A percentile compares a stretch with the other conserved stretches of the same genome.
These are phyloP conservation scores for Chiua virens DNA, from an alignment of 768 basidiomycete species.

Conservation along the genomic window DNA sequence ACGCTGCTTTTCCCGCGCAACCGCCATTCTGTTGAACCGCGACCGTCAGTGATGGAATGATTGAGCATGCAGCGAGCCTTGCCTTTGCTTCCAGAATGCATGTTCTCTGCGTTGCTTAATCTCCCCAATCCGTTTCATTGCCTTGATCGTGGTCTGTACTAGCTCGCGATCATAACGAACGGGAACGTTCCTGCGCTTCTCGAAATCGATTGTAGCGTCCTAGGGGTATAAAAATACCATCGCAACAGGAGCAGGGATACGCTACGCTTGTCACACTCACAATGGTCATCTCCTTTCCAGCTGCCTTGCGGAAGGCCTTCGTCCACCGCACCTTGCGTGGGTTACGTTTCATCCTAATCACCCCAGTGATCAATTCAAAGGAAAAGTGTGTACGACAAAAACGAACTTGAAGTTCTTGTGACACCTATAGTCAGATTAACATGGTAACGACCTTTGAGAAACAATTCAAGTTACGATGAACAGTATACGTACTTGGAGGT, in stretches of 20 bases:
- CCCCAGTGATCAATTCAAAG: slow-evolving; percentile 1
- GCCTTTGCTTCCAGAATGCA: slow-evolving; percentile 96
- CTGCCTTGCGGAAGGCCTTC: slow-evolving; percentile 97
- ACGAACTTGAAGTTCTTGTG: slow-evolving; percentile 99
- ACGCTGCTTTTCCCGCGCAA: slow-evolving; percentile 74
- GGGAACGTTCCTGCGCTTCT: slow-evolving; percentile 97
- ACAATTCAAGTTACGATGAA: background rate
- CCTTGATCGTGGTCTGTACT: slow-evolving; percentile 89
- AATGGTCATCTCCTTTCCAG: slow-evolving; percentile 99
- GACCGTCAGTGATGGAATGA: background rate
- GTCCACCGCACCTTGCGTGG: slow-evolving; percentile 99
- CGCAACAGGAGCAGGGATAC: background rate
- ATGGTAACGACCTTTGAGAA: background rate
- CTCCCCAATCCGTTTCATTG: slow-evolving; percentile 93
- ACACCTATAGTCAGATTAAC: slow-evolving; percentile 56
- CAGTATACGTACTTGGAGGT: slow-evolving; percentile 74
- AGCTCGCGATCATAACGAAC: slow-evolving; percentile 96
- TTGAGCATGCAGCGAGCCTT: slow-evolving; percentile 10
- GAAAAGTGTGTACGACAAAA: background rate
- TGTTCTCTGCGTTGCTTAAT: slow-evolving; percentile 88
- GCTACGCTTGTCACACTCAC: slow-evolving; percentile 46
- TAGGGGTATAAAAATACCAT: slow-evolving; percentile 31
- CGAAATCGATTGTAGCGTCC: slow-evolving; percentile 99
- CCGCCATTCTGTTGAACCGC: slow-evolving; percentile 68
- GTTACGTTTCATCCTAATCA: slow-evolving; percentile 93